A percentile compares a stretch with the other conserved stretches of the same genome.
Conservation (phyloP, 1,284 basidiomycete species). For the Ustilago bromivora region DNA sequence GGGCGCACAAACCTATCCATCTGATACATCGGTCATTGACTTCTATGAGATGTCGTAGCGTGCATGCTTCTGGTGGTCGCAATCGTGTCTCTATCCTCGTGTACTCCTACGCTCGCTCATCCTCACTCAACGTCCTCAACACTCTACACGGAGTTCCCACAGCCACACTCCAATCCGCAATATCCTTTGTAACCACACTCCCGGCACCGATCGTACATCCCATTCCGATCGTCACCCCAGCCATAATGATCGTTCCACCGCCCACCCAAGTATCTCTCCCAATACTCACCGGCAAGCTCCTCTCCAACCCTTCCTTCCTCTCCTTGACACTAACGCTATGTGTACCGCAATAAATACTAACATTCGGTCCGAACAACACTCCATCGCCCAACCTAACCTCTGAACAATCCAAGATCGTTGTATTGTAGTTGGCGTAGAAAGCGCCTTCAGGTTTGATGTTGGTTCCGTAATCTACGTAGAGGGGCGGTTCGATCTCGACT, state of each 20-base stretch:
- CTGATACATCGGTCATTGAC: neutral
- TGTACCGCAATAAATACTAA: conserved; percentile 60
- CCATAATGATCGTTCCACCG: conserved; percentile 71
- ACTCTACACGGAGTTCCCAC: conserved; percentile 72
- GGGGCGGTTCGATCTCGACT: conserved; percentile 47
- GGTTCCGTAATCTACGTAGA: conserved; percentile 57
- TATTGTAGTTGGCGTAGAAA: conserved; percentile 62
- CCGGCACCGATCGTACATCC: conserved; percentile 72
- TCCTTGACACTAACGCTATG: conserved; percentile 54
- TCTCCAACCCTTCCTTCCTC: conserved; percentile 51
- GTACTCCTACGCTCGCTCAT: conserved; percentile 40
- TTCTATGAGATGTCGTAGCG: neutral
- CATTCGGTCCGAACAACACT: conserved; percentile 59
- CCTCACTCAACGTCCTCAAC: conserved; percentile 67
- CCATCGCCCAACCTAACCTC: conserved; percentile 56
- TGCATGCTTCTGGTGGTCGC: neutral
- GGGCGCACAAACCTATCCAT: too few species aligned
- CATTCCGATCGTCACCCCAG: conserved; percentile 72
- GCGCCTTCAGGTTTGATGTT: conserved; percentile 62
- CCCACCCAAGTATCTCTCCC: conserved; percentile 67
- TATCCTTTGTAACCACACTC: conserved; percentile 72
- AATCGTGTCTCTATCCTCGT: too few species aligned
- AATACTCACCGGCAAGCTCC: conserved; percentile 57
- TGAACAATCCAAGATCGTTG: conserved; percentile 58
- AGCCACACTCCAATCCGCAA: conserved; percentile 71